These are phyloP conservation scores for Dissoconium aciculare DNA, from an alignment of 2,329 filamentous ascomycete genomes.

Conservation along the genomic window DNA sequence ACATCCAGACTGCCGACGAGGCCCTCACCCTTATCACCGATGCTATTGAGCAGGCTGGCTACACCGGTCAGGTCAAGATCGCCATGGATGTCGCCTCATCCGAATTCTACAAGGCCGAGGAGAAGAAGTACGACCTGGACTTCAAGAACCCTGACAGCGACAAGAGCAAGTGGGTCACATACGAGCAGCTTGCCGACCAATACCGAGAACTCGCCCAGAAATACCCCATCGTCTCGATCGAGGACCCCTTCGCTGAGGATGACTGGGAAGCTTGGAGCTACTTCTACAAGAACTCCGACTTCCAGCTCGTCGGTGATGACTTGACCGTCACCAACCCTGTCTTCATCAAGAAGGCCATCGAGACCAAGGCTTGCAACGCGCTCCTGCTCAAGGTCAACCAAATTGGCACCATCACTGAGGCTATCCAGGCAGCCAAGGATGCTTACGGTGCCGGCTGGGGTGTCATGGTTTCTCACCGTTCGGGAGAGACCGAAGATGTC, in stretches of 20 bases:
- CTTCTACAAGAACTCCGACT: constrained; percentile 98
- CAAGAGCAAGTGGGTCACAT: constrained; percentile 92
- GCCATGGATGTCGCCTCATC: constrained; percentile 98
- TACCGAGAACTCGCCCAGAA: constrained; percentile 81
- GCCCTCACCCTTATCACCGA: constrained; percentile 91
- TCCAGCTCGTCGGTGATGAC: constrained; percentile 97
- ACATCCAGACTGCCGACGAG: constrained; percentile 95
- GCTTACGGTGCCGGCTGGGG: constrained; percentile 92
- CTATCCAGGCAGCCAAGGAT: constrained; percentile 98
- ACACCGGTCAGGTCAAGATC: constrained; percentile 92
- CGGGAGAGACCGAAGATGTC: constrained; percentile 98
- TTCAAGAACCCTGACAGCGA: constrained; percentile 99
- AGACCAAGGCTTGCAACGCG: constrained; percentile 96
- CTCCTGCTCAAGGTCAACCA: constrained; percentile 99
- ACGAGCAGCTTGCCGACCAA: constrained; percentile 85
- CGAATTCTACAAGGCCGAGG: constrained; percentile 95
- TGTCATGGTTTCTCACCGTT: constrained; percentile 99
- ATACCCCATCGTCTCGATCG: constrained; percentile 97
- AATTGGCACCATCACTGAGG: constrained; percentile 97
- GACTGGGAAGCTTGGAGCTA: constrained; percentile 99
- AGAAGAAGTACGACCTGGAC: constrained; percentile 99
- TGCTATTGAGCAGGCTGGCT: constrained; percentile 86
- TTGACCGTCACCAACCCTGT: constrained; percentile 97
- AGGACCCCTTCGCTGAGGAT: constrained; percentile 98
- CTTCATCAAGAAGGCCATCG: constrained; percentile 99